Evolutionary conservation across 192 early-diverging fungal species (phyloP).

Genomic region (Coemansia sp.): DNA sequence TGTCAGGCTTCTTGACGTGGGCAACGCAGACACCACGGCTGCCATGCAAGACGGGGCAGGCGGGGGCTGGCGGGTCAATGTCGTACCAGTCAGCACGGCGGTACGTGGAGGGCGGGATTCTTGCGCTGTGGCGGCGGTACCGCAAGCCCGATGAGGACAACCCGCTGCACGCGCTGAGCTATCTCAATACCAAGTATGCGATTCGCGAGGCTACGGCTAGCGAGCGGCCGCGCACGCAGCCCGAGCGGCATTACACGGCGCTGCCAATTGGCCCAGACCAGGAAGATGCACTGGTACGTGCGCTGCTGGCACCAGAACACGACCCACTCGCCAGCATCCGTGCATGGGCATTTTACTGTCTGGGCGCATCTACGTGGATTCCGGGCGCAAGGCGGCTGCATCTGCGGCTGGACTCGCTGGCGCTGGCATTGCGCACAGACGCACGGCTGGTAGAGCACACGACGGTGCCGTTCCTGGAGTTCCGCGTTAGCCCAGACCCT

Average conservation of each 20-base stretch:
- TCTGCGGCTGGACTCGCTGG: conserved; percentile 50
- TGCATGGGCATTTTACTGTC: conserved; percentile 51
- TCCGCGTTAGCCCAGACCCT: conserved; percentile 50
- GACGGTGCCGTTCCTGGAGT: conserved; percentile 51
- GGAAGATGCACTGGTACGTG: conserved; percentile 39
- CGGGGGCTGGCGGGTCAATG: conserved; percentile 47
- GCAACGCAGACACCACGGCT: conserved; percentile 53
- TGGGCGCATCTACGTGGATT: conserved; percentile 52
- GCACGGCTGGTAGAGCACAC: conserved; percentile 53
- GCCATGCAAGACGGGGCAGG: conserved; percentile 49
- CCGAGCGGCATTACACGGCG: conserved; percentile 43
- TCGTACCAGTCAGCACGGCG: conserved; percentile 54
- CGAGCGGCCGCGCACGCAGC: conserved; percentile 36
- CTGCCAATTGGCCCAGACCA: conserved; percentile 31
- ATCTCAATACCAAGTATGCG: conserved; percentile 54
- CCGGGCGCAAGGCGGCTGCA: conserved; percentile 47
- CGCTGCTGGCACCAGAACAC: conserved; percentile 24
- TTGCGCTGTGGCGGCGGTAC: conserved; percentile 54
- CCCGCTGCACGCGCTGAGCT: conserved; percentile 52
- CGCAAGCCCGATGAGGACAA: conserved; percentile 41
- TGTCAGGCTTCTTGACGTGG: conserved; percentile 53
- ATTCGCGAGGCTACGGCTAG: conserved; percentile 52
- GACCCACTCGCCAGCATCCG: conserved; percentile 32
- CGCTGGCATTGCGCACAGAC: conserved; percentile 44
- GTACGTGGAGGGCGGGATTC: conserved; percentile 54